Evolutionary conservation across 2,329 filamentous ascomycete species (phyloP), one percentile per base, ranked within the genome.

Genomic region (Penicillium sp.): DNA sequence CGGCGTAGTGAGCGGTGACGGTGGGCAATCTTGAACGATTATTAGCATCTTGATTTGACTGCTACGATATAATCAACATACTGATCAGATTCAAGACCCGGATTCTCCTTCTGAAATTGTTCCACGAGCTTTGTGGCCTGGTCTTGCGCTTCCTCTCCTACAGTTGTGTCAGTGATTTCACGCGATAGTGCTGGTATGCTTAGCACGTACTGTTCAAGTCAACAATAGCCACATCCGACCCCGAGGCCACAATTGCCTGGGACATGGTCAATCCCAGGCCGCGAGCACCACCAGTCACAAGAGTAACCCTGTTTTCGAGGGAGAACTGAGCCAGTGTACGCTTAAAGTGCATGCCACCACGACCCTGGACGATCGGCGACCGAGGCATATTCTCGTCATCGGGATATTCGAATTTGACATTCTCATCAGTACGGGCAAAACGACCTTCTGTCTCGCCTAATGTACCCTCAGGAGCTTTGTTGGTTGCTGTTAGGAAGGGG

Each of bases 191-290:
- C n/a, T n/a, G n/a, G n/a, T n/a, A n/a, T n/a, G n/a, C n/a, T 21
- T 21, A 4, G 21, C 21, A 77, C 82, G 58, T 71, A 91, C 87
- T 85, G 73, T 97, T 95, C 74, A 96, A 76, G 68, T 97, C 91
- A 35, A 96, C 88, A 69, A 97, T 87, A 37, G 91, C 91, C 54
- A 96, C 77, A 68, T 95, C 84, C 8, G 88, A 87, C 45, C 91
- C 91, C 47, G 87, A 93, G 46, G 88, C 84, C 46, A 95, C 86
- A 70, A 95, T 81, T 41, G 87, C 89, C 74, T 95, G 89, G 45
- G 85, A 87, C 86, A 97, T 96, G 60, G 94, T 89, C 54, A 96
- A 75, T 34, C 91, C 91, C 51, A 97, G 71, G 7, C 91, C 91
- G 64, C 90, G 79, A 22, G 91, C 91, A 64, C 90, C 91, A 46